Base-by-base conservation (phyloP, 495 filamentous ascomycete genomes). In the Massariosphaeria phaeospora region DNA sequence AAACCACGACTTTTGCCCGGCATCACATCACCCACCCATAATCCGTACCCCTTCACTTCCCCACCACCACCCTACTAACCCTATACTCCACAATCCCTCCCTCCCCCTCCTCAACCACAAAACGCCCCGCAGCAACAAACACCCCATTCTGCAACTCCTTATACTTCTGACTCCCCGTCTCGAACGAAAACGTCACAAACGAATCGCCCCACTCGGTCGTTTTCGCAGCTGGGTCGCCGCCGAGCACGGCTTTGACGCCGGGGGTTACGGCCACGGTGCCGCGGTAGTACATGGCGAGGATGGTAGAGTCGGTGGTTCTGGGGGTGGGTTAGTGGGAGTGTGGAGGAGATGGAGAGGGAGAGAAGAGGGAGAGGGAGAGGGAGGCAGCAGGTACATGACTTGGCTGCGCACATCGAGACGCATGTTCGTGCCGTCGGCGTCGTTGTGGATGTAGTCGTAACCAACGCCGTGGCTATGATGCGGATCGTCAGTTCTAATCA, bases 371-470 rank as follows among this genome's bases (percentile, higher is more conserved):
- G 20, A 17, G 3, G 25, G 15, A 30, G 24, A n/a, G 4, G 33
- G 34, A 52, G 11, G 31, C 7, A 25, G 39, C 27, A 53, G 51
- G 23, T 56, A 63, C 54, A 56, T 65, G 18, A 65, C 20, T 34
- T 65, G 62, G 10, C 48, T 51, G 11, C 62, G 42, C 12, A 65
- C 62, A 41, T 65, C 62, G 3, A 65, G 35, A 3, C 62, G 42
- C 62, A 65, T 65, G 34, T 62, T 45, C 15, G 25, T 40, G 10
- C 62, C 62, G 24, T 34, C 24, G 9, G 49, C 48, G 38, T 65
- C 62, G 27, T 59, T 65, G 33, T 59, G 62, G 31, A 65, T 65
- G 26, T 65, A 65, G 43, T 65, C 62, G 24, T 65, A 65, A 13
- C 59, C 62, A 29, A 59, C 50, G 9, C 62, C 62, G 25, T 62